These are phyloP conservation scores for Anisodus tanguticus DNA, from an alignment of 257 asterid species.

Conservation along the genomic window DNA sequence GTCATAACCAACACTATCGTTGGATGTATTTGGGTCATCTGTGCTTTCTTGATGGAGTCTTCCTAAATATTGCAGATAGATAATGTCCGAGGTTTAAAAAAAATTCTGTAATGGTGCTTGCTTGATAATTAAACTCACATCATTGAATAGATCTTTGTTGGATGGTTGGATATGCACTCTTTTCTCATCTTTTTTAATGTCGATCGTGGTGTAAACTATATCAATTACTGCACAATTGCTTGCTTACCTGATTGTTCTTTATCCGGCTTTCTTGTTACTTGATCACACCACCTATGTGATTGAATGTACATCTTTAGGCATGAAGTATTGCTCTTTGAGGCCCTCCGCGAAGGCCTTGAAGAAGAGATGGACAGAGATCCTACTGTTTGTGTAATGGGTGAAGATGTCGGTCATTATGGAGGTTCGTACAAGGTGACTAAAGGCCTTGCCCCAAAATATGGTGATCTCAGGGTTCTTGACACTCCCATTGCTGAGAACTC, in stretches of 20 bases:
- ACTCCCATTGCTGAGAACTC: conserved; percentile 93
- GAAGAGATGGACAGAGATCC: conserved; percentile 93
- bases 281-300: neutral
- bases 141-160: conserved; percentile 11
- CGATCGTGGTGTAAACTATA: neutral
- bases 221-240: neutral
- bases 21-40: neutral
- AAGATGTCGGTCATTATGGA: conserved; percentile 89
- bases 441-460: conserved; percentile 71
- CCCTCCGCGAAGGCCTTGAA: conserved; percentile 86
- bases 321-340: conserved; percentile 84
- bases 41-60: conserved; percentile 9
- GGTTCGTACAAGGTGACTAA: conserved; percentile 86
- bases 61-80: neutral
- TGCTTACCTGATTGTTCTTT: neutral
- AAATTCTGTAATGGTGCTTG: neutral
- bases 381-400: conserved; percentile 75
- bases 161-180: neutral
- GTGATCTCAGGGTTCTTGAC: conserved; percentile 86
- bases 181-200: neutral
- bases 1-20: neutral
- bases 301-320: conserved; percentile 54
- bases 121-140: neutral
- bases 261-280: no score
- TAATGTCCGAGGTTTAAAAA: neutral